A percentile compares a stretch with the other conserved stretches of the same genome.
These are phyloP conservation scores for Zygosaccharomyces lentus DNA, from an alignment of 805 yeast species.

Conservation along the genomic window DNA sequence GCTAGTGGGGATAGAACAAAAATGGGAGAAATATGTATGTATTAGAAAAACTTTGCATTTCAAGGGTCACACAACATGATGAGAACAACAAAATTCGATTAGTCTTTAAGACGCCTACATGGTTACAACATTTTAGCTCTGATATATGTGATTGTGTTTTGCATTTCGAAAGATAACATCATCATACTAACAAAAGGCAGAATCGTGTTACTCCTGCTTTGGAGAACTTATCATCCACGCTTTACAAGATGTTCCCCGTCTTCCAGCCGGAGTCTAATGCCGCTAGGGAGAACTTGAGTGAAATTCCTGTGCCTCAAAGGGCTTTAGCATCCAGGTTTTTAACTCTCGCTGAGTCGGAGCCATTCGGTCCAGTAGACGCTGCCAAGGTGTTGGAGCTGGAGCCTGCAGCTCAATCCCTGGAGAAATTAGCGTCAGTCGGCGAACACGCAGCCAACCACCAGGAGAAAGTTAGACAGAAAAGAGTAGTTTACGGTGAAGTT, in stretches of 20 bases:
- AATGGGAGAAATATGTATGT: slow-evolving; percentile 61
- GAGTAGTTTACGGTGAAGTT: slow-evolving; percentile 50
- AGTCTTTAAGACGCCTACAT: slow-evolving; percentile 69
- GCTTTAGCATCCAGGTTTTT: slow-evolving; percentile 77
- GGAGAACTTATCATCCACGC: slow-evolving; percentile 50
- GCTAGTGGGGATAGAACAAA: slow-evolving; percentile 60
- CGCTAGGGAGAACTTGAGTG: slow-evolving; percentile 73
- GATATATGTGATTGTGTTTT: slow-evolving; percentile 8
- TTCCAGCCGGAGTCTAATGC: slow-evolving; percentile 40
- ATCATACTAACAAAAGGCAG: slow-evolving; percentile 28
- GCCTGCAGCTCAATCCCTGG: slow-evolving; percentile 80
- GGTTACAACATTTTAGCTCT: slow-evolving; percentile 45
- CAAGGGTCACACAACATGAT: slow-evolving; percentile 33
- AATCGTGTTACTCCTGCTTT: slow-evolving; percentile 52
- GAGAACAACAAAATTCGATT: slow-evolving; percentile 57
- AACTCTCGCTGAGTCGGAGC: slow-evolving; percentile 90
- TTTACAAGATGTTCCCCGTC: slow-evolving; percentile 81
- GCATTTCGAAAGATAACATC: slow-evolving; percentile 1
- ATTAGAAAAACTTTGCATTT: slow-evolving; percentile 2
- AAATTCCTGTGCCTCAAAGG: slow-evolving; percentile 85
- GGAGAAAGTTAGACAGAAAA: slow-evolving; percentile 34
- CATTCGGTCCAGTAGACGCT: slow-evolving; percentile 94
- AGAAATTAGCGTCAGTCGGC: slow-evolving; percentile 57
- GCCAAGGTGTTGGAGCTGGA: slow-evolving; percentile 77
- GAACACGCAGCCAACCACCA: slow-evolving; percentile 42